Base-by-base conservation (phyloP, 331 rosid species). In the Rosa hybrid region DNA sequence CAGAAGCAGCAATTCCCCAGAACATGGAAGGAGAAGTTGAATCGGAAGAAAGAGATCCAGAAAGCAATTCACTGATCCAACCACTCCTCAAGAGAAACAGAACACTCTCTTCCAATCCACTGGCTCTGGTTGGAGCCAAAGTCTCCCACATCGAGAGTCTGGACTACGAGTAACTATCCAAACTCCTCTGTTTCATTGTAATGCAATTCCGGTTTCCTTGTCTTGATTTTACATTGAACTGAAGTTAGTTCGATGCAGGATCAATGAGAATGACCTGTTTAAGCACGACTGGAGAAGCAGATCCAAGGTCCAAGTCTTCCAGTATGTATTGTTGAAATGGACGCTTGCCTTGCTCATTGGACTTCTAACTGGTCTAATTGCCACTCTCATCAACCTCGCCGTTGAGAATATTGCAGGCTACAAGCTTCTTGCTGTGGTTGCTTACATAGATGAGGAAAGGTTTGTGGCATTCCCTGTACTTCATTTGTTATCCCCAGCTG, bases 281-380 rank as follows among this genome's bases (percentile, higher is more conserved):
- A 94, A 91, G 82, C 97, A 94, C 13, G 98, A 92, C 67, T 92
- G 98, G 97, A 92, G 98, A 68, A 92, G 90, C 81, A 91, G 97
- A 89, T 85, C 98, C 83, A 91, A 72, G 83, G 77, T 70, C 67
- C 97, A 94, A 78, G 94, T 91, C 0, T 78, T 92, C 71, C 98
- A 94, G 72, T 94, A 94, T 72, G 74, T 92, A 82, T 80, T 89
- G 78, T 86, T 81, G 76, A 94, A 94, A 84, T 94, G 98, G 98
- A 34, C 78, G 16, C 83, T 94, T 75, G 97, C 97, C 30, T 91
- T 76, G 64, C 92, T 94, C 39, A 94, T 94, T 68, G 97, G 98
- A 72, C 95, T 94, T 65, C 90, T 94, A 8, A 94, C 98, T 0
- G 97, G 98, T 12, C 44, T 94, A 65, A 88, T 89, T 56, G 97